These are phyloP conservation scores for Teratosphaeria pseudoeucalypti DNA, from an alignment of 2,329 filamentous ascomycete genomes.

Conservation along the genomic window DNA sequence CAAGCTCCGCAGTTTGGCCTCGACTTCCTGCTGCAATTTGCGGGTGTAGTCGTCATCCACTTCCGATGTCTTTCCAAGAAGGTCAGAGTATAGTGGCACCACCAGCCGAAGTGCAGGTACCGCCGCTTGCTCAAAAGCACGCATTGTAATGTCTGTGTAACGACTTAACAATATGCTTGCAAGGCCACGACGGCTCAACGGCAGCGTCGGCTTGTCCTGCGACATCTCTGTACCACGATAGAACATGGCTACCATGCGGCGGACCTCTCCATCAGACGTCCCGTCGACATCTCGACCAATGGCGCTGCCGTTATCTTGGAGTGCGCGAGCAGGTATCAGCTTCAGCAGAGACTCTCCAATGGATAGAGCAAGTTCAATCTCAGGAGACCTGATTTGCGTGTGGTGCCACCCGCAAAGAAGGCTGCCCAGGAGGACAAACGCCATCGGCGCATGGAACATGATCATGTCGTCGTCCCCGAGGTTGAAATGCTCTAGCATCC, in stretches of 20 bases:
- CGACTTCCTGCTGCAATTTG: neutral
- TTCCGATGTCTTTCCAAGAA: neutral
- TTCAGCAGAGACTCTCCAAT: slow-evolving; percentile 5
- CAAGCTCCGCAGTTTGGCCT: neutral
- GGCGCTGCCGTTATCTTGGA: slow-evolving; percentile 1
- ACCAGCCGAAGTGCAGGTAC: neutral
- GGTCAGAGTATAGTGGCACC: neutral
- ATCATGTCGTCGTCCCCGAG: slow-evolving; percentile 94
- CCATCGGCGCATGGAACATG: slow-evolving; percentile 67
- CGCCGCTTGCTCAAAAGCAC: neutral
- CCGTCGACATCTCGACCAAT: neutral
- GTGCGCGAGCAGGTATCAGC: slow-evolving; percentile 7
- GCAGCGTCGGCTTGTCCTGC: neutral
- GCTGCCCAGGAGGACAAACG: slow-evolving; percentile 37
- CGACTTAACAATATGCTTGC: neutral
- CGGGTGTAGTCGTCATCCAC: neutral
- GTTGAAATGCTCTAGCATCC: slow-evolving; percentile 82
- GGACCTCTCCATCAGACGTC: neutral
- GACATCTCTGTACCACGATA: neutral
- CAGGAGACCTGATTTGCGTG: neutral
- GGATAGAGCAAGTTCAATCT: neutral
- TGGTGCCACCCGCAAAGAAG: neutral
- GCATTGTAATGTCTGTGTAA: neutral
- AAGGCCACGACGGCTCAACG: neutral
- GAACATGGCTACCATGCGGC: neutral